A percentile compares a stretch with the other conserved stretches of the same genome.
Evolutionary conservation across 768 basidiomycete species (phyloP).

Genomic region (Panus rudis): DNA sequence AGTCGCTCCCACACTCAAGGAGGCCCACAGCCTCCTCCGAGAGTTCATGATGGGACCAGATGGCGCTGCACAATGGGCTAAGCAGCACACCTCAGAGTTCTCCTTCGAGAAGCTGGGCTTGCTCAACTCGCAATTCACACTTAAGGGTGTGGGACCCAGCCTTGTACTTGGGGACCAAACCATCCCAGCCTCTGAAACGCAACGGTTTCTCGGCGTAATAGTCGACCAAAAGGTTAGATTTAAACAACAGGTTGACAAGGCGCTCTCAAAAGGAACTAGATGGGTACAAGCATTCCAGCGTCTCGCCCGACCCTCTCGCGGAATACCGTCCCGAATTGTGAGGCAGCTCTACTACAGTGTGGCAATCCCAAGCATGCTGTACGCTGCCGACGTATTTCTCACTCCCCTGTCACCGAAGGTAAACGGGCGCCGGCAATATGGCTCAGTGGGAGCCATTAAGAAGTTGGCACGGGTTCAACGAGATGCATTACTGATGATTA

Average conservation of each 20-base stretch:
- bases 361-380: constrained; percentile 25
- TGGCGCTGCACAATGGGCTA: constrained; percentile 23
- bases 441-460: constrained; percentile 1
- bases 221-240: constrained; percentile 25
- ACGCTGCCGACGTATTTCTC: constrained; percentile 23
- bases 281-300: constrained; percentile 16
- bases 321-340: constrained; percentile 12
- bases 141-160: constrained; percentile 2
- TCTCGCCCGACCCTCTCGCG: constrained; percentile 15
- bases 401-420: not conserved
- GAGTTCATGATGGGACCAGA: constrained; percentile 7
- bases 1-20: constrained; percentile 4
- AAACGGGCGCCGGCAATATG: not conserved
- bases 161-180: constrained; percentile 7
- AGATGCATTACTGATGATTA: constrained; percentile 13
- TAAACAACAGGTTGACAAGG: constrained; percentile 13
- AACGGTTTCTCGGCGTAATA: constrained; percentile 26
- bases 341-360: constrained; percentile 22
- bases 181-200: constrained; percentile 12
- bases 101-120: constrained; percentile 15
- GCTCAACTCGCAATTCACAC: not conserved
- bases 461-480: constrained; percentile 17
- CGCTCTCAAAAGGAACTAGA: constrained; percentile 16
- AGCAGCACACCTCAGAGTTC: constrained; percentile 20
- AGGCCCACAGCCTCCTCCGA: constrained; percentile 1